These are phyloP conservation scores for Rhodofomes roseus DNA, from an alignment of 1,284 basidiomycete genomes.

Conservation along the genomic window DNA sequence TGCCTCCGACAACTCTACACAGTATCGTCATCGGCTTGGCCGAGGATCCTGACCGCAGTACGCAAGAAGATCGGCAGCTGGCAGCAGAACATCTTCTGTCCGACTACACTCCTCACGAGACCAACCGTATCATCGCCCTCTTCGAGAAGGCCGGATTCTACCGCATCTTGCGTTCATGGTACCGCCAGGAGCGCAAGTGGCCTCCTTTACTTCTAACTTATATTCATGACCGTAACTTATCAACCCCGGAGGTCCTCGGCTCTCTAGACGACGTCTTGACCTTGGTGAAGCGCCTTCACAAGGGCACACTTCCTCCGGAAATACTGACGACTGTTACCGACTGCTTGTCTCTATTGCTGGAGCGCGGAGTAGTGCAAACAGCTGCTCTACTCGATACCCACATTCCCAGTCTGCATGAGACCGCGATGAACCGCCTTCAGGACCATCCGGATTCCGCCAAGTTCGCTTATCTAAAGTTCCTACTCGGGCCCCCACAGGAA, in stretches of 20 bases:
- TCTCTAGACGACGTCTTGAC: constrained; percentile 63
- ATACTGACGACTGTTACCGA: constrained; percentile 48
- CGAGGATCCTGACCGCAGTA: constrained; percentile 66
- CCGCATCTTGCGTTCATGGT: constrained; percentile 81
- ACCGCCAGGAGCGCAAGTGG: constrained; percentile 79
- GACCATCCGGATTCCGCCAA: constrained; percentile 49
- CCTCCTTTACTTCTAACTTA: constrained; percentile 68
- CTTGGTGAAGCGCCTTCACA: constrained; percentile 40
- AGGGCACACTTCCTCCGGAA: constrained; percentile 47
- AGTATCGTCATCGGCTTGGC: constrained; percentile 78
- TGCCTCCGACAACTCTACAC: constrained; percentile 69
- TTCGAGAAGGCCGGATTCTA: constrained; percentile 89
- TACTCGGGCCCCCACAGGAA: constrained; percentile 58
- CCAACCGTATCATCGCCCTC: constrained; percentile 59
- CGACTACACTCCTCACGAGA: constrained; percentile 81
- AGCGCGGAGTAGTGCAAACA: constrained; percentile 60
- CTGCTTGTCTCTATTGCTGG: constrained; percentile 63
- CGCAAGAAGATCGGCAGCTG: constrained; percentile 90
- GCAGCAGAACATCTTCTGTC: constrained; percentile 96
- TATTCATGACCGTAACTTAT: constrained; percentile 71
- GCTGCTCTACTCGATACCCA: constrained; percentile 75
- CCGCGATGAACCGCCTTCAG: constrained; percentile 47
- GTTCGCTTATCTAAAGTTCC: constrained; percentile 75
- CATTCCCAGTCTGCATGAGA: constrained; percentile 59
- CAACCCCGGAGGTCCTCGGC: constrained; percentile 58